Evolutionary conservation across 371 early-diverging fungal genomes (phyloP).

Genomic region (Chytridium lagenaria): DNA sequence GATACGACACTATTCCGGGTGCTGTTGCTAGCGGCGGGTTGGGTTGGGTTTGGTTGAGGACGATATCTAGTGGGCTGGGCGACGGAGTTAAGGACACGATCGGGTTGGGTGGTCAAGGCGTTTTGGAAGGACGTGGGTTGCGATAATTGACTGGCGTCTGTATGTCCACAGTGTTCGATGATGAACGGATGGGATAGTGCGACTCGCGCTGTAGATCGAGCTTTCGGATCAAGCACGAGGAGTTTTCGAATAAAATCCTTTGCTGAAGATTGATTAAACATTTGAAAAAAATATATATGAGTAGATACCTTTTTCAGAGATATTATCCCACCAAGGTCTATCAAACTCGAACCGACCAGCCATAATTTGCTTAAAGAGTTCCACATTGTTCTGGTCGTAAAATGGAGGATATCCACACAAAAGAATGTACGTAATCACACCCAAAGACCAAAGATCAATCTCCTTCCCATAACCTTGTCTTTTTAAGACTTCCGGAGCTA

Average conservation of each 20-base stretch:
- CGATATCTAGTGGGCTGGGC: too few relatives aligned
- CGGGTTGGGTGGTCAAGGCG: background rate
- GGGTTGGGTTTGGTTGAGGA: too few relatives aligned
- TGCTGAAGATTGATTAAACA: slow-evolving; percentile 52
- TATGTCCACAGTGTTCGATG: slow-evolving; percentile 6
- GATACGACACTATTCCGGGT: too few relatives aligned
- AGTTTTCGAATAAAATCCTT: slow-evolving; percentile 81
- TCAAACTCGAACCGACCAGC: slow-evolving; percentile 80
- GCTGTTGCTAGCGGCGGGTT: too few relatives aligned
- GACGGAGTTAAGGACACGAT: background rate
- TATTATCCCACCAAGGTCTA: slow-evolving; percentile 82
- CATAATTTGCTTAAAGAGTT: slow-evolving; percentile 76
- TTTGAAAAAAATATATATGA: too few relatives aligned
- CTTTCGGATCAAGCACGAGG: slow-evolving; percentile 72
- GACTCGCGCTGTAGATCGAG: slow-evolving; percentile 74
- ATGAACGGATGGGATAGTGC: slow-evolving; percentile 61
- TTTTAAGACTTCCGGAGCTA: slow-evolving; percentile 91
- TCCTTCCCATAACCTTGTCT: slow-evolving; percentile 78
- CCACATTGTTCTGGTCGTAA: slow-evolving; percentile 67
- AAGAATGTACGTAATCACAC: slow-evolving; percentile 97
- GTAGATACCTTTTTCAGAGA: slow-evolving; percentile 69
- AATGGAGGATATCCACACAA: slow-evolving; percentile 97
- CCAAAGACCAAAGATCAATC: slow-evolving; percentile 98
- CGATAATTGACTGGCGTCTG: too few relatives aligned
- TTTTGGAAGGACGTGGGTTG: background rate